Conservation (phyloP, 2,329 filamentous ascomycete species). For the Trichoderma gracile region DNA sequence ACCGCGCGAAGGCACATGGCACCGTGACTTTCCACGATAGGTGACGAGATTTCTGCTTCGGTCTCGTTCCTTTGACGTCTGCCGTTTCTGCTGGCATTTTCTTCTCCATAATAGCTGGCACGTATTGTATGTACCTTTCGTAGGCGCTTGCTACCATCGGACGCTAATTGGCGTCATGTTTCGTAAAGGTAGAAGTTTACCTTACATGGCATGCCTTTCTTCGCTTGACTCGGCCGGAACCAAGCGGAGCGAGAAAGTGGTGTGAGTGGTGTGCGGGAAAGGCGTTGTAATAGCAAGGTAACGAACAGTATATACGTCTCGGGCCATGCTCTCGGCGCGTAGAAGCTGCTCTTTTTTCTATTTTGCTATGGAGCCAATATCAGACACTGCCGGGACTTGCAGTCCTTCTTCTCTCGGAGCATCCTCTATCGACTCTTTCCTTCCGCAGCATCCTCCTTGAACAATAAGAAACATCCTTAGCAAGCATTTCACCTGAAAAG, state of each 20-base stretch:
- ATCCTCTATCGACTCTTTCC: slow-evolving; percentile 1
- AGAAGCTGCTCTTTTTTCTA: slow-evolving; percentile 13
- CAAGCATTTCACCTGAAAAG: background rate
- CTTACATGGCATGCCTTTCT: no score
- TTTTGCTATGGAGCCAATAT: slow-evolving; percentile 25
- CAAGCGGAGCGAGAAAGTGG: slow-evolving; percentile 5
- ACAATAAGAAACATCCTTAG: background rate
- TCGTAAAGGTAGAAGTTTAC: no score
- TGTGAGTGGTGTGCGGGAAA: background rate
- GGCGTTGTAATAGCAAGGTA: background rate
- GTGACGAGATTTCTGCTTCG: slow-evolving; percentile 15
- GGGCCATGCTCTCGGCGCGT: slow-evolving; percentile 17
- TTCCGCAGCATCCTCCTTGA: slow-evolving; percentile 20
- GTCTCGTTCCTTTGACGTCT: background rate
- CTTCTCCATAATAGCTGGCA: background rate
- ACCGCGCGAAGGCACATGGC: slow-evolving; percentile 25
- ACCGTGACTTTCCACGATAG: slow-evolving; percentile 26
- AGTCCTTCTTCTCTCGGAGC: slow-evolving; percentile 20
- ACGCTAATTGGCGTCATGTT: slow-evolving; percentile 24
- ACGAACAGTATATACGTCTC: slow-evolving; percentile 18
- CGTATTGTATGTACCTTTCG: no score
- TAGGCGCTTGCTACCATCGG: slow-evolving; percentile 26
- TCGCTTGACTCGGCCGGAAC: slow-evolving; percentile 2
- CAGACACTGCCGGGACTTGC: slow-evolving; percentile 11
- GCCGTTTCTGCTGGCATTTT: background rate